Base-by-base conservation (phyloP, 352 stramenopile genomes). In the Phytopythium aichiense region DNA sequence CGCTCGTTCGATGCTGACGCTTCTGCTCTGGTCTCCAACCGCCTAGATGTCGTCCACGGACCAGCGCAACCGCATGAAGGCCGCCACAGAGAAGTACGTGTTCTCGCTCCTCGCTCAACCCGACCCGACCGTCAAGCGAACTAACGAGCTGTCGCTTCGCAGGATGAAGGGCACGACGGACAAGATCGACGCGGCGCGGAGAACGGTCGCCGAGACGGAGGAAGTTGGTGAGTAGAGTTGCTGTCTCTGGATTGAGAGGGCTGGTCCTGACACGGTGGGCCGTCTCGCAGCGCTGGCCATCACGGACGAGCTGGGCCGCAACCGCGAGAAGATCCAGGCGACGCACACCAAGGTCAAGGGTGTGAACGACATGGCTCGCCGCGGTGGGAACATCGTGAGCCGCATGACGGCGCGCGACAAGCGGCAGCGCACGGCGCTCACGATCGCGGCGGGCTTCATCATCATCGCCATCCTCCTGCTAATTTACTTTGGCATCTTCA, bases 401-500 rank as follows among this genome's bases (percentile, higher is more conserved):
- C 87, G 87, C 60, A 95, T 95, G 87, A 89, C 82, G 33, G 82
- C 87, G 49, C 81, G 87, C 28, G 80, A 95, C 77, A 91, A 91
- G 71, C 83, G 87, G 5, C 87, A 95, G 65, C 77, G 79, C 15
- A 67, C 76, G 67, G 86, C 86, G 35, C 68, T 95, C 48, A 81
- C 75, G 22, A 74, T 87, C 45, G 87, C 84, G 35, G 86, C 84
- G 11, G 79, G 72, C 37, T 92, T 95, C 66, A 94, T 95, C 62
- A 74, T 79, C 56, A 53, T 95, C 60, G 87, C 87, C 37, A 95
- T 95, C 65, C 53, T 95, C 13, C 68, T 95, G 61, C 73, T 95
- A 60, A 90, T 95, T 73, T 94, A 94, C 78, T 94, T 92, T 76
- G 84, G 84, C 52, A 91, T 95, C 65, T 95, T 95, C 73, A 92